phyloP scores from a whole-genome alignment of 441 rosid species.

The Syzygium syzygioides region DNA sequence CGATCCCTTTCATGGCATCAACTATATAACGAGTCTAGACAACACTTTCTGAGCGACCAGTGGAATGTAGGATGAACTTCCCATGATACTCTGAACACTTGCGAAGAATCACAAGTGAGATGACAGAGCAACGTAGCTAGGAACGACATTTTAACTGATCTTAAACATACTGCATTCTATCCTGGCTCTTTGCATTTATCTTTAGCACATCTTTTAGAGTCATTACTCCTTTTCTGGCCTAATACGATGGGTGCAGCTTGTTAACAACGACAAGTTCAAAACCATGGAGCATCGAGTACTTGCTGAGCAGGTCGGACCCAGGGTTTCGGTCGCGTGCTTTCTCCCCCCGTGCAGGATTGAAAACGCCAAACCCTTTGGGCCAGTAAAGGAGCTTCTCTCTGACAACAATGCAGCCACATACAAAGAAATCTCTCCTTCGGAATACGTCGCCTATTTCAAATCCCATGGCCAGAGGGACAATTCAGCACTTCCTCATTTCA shows the following conservation, averaged over 20 bases:
- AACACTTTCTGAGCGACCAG: background rate
- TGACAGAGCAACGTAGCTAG: background rate
- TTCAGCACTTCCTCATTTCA: too few species aligned
- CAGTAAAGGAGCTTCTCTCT: conserved; percentile 28
- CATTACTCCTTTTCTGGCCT: background rate
- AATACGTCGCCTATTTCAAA: too few species aligned
- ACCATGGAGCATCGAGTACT: conserved; percentile 42
- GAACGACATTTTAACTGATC: background rate
- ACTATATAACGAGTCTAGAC: background rate
- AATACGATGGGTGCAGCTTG: conserved; percentile 9
- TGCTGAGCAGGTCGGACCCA: conserved; percentile 6
- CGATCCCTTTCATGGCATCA: background rate
- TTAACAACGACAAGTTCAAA: conserved; percentile 30
- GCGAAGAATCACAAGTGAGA: background rate
- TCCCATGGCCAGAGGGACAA: too few species aligned
- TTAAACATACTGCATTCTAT: background rate
- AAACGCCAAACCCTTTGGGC: conserved; percentile 22
- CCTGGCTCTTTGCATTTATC: background rate
- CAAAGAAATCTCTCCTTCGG: background rate
- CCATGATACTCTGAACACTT: background rate
- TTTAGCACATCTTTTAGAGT: background rate
- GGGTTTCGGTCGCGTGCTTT: conserved; percentile 35
- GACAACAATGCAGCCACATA: conserved; percentile 15
- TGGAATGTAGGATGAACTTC: background rate
- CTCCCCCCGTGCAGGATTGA: conserved; percentile 29